A percentile compares a stretch with the other conserved stretches of the same genome.
These are phyloP conservation scores for Fistulifera pelliculosa DNA, from an alignment of 108 stramenopile genomes.

Conservation along the genomic window DNA sequence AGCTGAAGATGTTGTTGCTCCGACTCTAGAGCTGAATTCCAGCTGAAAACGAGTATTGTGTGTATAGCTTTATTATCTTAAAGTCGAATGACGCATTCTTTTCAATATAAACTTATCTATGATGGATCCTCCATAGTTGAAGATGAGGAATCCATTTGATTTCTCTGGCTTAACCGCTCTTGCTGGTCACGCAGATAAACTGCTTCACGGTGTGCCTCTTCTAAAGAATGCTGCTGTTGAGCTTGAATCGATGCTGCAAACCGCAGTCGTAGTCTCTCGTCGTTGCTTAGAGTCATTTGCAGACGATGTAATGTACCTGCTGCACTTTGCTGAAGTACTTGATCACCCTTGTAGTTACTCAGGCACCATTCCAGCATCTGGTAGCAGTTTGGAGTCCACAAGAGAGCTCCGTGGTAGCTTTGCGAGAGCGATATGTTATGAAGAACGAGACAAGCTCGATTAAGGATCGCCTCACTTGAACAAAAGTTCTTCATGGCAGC, in stretches of 20 bases:
- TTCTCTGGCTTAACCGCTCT: too few species aligned
- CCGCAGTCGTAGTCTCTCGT: slow-evolving; percentile 24
- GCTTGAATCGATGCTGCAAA: slow-evolving; percentile 26
- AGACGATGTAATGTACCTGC: slow-evolving; percentile 72
- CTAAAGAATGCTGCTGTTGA: slow-evolving; percentile 33
- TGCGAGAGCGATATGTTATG: slow-evolving; percentile 83
- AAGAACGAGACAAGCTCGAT: slow-evolving; percentile 87
- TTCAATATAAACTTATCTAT: too few species aligned
- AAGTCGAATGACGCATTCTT: too few species aligned
- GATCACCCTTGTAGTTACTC: slow-evolving; percentile 72
- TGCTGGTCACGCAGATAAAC: background rate
- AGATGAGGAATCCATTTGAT: too few species aligned
- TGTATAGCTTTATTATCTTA: too few species aligned
- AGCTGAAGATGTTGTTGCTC: too few species aligned
- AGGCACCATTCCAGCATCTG: slow-evolving; percentile 85
- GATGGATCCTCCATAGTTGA: too few species aligned
- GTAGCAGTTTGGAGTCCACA: slow-evolving; percentile 79
- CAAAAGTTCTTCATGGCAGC: slow-evolving; percentile 85
- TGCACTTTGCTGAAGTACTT: slow-evolving; percentile 78
- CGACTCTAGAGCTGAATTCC: too few species aligned
- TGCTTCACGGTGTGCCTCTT: slow-evolving; percentile 25
- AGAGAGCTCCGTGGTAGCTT: slow-evolving; percentile 61
- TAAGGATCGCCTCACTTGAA: slow-evolving; percentile 78
- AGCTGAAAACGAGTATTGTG: too few species aligned
- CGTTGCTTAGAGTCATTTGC: slow-evolving; percentile 38